Conservation (phyloP, 1,284 basidiomycete species). For the Pseudozyma tsukubaensis region DNA sequence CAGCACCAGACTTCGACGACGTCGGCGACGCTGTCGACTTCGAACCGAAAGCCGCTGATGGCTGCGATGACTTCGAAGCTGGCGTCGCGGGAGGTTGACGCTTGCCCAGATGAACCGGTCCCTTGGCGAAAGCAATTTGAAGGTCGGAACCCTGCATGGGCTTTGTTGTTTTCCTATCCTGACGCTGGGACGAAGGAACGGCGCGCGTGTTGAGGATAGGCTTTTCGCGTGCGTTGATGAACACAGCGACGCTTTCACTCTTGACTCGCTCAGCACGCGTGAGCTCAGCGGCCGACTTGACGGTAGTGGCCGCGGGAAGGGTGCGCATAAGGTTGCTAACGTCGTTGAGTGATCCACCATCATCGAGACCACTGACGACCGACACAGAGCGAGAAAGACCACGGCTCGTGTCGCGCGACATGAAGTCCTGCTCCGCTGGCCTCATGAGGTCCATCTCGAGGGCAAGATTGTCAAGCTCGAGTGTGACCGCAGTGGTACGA, state of each 20-base stretch:
- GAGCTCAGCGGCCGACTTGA: constrained; percentile 30
- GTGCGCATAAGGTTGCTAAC: constrained; percentile 25
- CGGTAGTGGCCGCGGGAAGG: constrained; percentile 29
- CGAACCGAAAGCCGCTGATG: too few species aligned
- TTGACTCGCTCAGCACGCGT: constrained; percentile 28
- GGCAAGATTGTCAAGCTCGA: constrained; percentile 75
- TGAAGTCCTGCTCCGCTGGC: constrained; percentile 6
- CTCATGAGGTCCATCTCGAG: constrained; percentile 72
- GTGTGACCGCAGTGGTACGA: constrained; percentile 74
- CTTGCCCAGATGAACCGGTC: constrained; percentile 50
- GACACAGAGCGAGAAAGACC: constrained; percentile 31
- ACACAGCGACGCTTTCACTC: constrained; percentile 35
- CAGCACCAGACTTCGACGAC: not conserved
- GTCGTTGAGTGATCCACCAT: constrained; percentile 19
- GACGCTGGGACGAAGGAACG: constrained; percentile 19
- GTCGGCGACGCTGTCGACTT: not conserved
- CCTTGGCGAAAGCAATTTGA: constrained; percentile 60
- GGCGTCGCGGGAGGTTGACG: constrained; percentile 20
- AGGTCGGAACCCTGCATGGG: constrained; percentile 47
- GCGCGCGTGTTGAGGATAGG: constrained; percentile 46
- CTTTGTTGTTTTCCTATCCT: constrained; percentile 28
- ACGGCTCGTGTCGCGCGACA: constrained; percentile 11
- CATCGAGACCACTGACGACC: constrained; percentile 27
- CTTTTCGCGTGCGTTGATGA: constrained; percentile 40
- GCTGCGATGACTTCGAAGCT: not conserved